Percentiles rank a stretch among this genome's conserved stretches.
Conservation (phyloP, 139 green algal species). For the Tetradesmus lagerheimii region DNA sequence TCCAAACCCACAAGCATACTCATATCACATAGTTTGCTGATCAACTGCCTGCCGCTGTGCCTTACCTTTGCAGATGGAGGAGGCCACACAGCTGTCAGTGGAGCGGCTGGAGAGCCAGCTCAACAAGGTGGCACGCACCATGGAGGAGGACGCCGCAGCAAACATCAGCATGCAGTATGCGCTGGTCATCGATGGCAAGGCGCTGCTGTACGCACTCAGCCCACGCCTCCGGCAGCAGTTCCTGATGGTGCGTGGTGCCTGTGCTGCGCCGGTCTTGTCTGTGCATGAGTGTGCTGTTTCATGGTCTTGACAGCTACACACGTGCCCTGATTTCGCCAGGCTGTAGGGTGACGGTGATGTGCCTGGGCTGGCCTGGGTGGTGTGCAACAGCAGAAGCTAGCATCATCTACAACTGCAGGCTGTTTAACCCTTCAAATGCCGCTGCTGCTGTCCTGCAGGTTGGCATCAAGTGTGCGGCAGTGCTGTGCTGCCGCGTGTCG, state of each 20-base stretch:
- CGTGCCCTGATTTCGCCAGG: too few species aligned
- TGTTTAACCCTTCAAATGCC: not conserved
- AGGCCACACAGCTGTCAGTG: conserved; percentile 43
- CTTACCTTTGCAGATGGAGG: conserved; percentile 38
- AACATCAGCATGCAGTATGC: conserved; percentile 44
- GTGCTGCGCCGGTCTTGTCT: not conserved
- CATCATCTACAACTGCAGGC: not conserved
- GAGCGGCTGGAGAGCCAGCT: conserved; percentile 58
- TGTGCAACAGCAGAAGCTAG: not conserved
- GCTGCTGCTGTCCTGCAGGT: conserved; percentile 51
- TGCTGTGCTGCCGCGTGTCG: conserved; percentile 86
- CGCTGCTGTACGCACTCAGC: conserved; percentile 78
- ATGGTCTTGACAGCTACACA: too few species aligned
- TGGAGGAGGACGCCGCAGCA: conserved; percentile 34
- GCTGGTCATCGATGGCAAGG: conserved; percentile 90
- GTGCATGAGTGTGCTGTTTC: too few species aligned
- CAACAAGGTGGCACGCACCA: conserved; percentile 40
- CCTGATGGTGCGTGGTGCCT: conserved; percentile 44
- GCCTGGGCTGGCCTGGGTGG: too few species aligned
- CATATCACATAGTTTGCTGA: not conserved
- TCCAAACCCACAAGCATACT: not conserved
- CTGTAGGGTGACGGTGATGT: too few species aligned
- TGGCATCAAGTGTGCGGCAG: conserved; percentile 65
- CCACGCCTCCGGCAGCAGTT: conserved; percentile 54
- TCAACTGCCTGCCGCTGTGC: not conserved